These are phyloP conservation scores for Komagataella ulmi DNA, from an alignment of 805 yeast species.

Conservation along the genomic window DNA sequence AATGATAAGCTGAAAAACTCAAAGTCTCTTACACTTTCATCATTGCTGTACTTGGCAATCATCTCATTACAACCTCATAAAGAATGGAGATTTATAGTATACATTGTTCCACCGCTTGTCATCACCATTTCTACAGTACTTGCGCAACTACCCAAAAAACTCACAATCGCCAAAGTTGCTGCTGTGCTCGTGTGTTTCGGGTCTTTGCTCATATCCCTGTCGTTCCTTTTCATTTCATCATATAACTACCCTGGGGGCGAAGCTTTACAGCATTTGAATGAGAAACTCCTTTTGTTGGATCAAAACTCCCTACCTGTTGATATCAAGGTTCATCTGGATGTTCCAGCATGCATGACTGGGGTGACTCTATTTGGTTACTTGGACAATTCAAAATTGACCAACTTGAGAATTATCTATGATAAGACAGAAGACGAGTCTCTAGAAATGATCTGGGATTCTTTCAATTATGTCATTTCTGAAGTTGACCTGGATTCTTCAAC, in stretches of 20 bases:
- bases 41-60: conserved; percentile 39
- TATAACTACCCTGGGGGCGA: conserved; percentile 84
- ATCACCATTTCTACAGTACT: conserved; percentile 54
- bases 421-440: conserved; percentile 45
- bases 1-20: conserved; percentile 14
- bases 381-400: conserved; percentile 14
- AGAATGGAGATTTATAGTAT: conserved; percentile 86
- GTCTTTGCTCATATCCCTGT: conserved; percentile 16
- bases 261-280: conserved; percentile 46
- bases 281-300: conserved; percentile 15
- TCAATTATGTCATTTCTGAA: conserved; percentile 31
- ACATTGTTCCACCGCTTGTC: conserved; percentile 58
- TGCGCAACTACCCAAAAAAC: conserved; percentile 10
- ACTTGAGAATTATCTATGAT: conserved; percentile 40
- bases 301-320: conserved; percentile 5
- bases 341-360: conserved; percentile 81
- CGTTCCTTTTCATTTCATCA: conserved; percentile 35
- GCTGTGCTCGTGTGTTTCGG: conserved; percentile 6
- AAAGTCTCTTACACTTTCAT: conserved; percentile 34
- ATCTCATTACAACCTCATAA: conserved; percentile 84
- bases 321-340: conserved; percentile 56
- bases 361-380: conserved; percentile 63
- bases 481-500: conserved; percentile 6
- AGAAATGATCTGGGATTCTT: conserved; percentile 26
- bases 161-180: background rate